These are phyloP conservation scores for Cyberlindnera xishuangbannaensis DNA, from an alignment of 805 yeast species.

Conservation along the genomic window DNA sequence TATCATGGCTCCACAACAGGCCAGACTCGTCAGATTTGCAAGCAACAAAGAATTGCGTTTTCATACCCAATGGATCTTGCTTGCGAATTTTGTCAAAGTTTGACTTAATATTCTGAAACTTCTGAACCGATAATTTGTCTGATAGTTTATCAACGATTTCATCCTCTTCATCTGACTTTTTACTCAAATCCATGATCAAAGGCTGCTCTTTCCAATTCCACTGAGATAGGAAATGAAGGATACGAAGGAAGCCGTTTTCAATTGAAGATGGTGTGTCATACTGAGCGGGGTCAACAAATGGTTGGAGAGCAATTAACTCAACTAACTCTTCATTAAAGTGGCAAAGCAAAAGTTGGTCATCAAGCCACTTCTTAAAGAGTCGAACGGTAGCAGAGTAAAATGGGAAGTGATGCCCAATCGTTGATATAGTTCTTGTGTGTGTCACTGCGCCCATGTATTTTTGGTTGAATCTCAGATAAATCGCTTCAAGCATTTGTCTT, in stretches of 20 bases:
- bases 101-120: slow-evolving; percentile 54
- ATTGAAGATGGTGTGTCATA: slow-evolving; percentile 74
- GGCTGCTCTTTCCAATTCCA: slow-evolving; percentile 98
- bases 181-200: slow-evolving; percentile 69
- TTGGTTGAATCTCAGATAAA: slow-evolving; percentile 58
- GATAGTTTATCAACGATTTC: slow-evolving; percentile 41
- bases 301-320: slow-evolving; percentile 77
- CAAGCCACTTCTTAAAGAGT: slow-evolving; percentile 84
- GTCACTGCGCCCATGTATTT: slow-evolving; percentile 62
- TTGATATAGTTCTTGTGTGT: slow-evolving; percentile 75
- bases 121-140: slow-evolving; percentile 56
- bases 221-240: slow-evolving; percentile 58
- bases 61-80: slow-evolving; percentile 76
- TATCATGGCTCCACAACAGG: slow-evolving; percentile 65
- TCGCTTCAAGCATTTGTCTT: slow-evolving; percentile 51
- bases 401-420: slow-evolving; percentile 65
- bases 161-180: slow-evolving; percentile 34
- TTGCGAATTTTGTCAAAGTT: slow-evolving; percentile 66
- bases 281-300: slow-evolving; percentile 87
- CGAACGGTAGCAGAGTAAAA: slow-evolving; percentile 77
- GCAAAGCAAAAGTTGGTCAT: slow-evolving; percentile 65
- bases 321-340: slow-evolving; percentile 75
- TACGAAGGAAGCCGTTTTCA: slow-evolving; percentile 74
- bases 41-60: slow-evolving; percentile 76
- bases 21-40: slow-evolving; percentile 86